Percentiles rank a stretch among this genome's conserved stretches.
phyloP scores from a whole-genome alignment of 192 early-diverging fungal species.

The Podila minutissima region DNA sequence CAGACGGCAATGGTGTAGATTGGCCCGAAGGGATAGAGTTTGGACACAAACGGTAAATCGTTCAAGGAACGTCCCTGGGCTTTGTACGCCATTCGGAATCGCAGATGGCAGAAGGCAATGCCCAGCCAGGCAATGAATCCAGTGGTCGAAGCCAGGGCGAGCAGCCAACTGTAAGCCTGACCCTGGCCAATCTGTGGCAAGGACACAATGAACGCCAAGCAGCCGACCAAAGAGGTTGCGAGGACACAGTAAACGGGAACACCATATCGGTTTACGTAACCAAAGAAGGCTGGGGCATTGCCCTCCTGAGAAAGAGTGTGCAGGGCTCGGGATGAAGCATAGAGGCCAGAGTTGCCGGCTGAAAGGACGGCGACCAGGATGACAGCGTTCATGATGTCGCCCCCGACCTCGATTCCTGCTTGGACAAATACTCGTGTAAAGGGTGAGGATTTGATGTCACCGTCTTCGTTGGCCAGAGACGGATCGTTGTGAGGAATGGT shows the following conservation, averaged over 20 bases:
- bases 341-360: conserved; percentile 77
- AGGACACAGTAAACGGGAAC: conserved; percentile 66
- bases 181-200: conserved; percentile 34
- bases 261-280: conserved; percentile 62
- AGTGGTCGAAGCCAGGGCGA: conserved; percentile 73
- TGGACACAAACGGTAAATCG: conserved; percentile 73
- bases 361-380: conserved; percentile 63
- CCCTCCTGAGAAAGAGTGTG: conserved; percentile 78
- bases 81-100: conserved; percentile 81
- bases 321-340: conserved; percentile 80
- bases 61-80: conserved; percentile 70
- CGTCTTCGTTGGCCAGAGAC: conserved; percentile 57
- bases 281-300: conserved; percentile 74
- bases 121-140: conserved; percentile 85
- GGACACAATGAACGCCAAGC: conserved; percentile 62
- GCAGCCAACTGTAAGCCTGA: conserved; percentile 63
- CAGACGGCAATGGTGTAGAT: conserved; percentile 71
- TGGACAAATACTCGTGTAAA: conserved; percentile 71
- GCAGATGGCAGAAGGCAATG: conserved; percentile 79
- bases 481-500: conserved; percentile 71
- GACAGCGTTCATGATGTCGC: conserved; percentile 73
- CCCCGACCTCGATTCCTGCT: conserved; percentile 67
- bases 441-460: conserved; percentile 64
- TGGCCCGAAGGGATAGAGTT: conserved; percentile 73
- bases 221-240: conserved; percentile 62